These are phyloP conservation scores for Prunus padus DNA, from an alignment of 306 rosid genomes.

Conservation along the genomic window DNA sequence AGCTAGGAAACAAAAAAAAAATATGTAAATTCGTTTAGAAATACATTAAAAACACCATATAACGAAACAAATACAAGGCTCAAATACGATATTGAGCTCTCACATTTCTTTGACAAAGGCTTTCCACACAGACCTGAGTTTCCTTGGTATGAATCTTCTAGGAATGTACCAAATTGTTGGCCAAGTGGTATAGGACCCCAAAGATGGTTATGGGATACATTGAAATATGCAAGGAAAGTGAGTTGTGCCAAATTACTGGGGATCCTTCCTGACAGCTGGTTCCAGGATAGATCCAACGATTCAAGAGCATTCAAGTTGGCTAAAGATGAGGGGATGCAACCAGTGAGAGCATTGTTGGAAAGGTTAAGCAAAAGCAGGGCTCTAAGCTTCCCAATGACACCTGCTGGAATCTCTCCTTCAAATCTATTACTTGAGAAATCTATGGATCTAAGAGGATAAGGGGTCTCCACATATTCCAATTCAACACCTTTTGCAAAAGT, in stretches of 20 bases:
- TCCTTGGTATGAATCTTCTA: slow-evolving; percentile 1
- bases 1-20: too few relatives aligned
- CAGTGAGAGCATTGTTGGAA: neutral
- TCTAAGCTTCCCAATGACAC: neutral
- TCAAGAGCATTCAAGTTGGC: slow-evolving; percentile 10
- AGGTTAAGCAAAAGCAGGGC: slow-evolving; percentile 11
- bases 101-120: slow-evolving; percentile 14
- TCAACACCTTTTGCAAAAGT: slow-evolving; percentile 4
- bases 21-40: too few relatives aligned
- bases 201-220: neutral
- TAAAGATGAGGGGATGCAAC: slow-evolving; percentile 12
- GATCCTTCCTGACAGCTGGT: slow-evolving; percentile 20
- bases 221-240: slow-evolving; percentile 14
- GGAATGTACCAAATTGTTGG: slow-evolving; percentile 18
- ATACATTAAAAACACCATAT: too few relatives aligned
- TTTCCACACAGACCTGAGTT: slow-evolving; percentile 14
- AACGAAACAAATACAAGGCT: too few relatives aligned
- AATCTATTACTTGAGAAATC: slow-evolving; percentile 13
- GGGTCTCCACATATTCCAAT: neutral
- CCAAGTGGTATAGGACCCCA: slow-evolving; percentile 8
- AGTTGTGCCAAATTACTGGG: neutral
- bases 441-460: neutral
- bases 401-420: slow-evolving; percentile 12
- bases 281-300: slow-evolving; percentile 16
- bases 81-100: neutral